Conservation (phyloP, 208 protist species). For the Wallacemonas collosoma region DNA sequence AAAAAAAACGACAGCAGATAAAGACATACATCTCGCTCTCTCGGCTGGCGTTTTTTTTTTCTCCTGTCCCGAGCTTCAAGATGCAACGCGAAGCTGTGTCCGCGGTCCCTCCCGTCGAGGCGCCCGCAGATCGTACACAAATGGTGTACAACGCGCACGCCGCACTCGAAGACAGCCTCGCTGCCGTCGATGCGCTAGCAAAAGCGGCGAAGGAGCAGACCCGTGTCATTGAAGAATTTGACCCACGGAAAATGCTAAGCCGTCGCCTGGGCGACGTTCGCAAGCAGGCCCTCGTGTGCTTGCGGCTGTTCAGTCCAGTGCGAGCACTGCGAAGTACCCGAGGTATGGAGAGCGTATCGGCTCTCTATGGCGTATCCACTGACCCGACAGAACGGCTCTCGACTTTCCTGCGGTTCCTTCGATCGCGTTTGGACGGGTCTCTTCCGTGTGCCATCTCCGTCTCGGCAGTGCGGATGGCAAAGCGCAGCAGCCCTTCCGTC, state of each 20-base stretch:
- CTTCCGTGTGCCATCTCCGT: slow-evolving; percentile 38
- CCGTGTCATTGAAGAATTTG: slow-evolving; percentile 30
- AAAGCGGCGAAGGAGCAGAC: slow-evolving; percentile 15
- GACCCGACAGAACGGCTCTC: slow-evolving; percentile 33
- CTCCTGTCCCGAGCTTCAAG: not conserved
- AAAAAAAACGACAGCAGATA: not conserved
- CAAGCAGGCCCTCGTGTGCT: slow-evolving; percentile 38
- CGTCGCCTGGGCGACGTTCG: slow-evolving; percentile 25
- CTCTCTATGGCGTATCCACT: slow-evolving; percentile 47
- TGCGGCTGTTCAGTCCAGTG: slow-evolving; percentile 64
- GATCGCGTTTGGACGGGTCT: slow-evolving; percentile 26
- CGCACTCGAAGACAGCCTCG: slow-evolving; percentile 17
- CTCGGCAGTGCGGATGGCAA: slow-evolving; percentile 30
- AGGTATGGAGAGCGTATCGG: slow-evolving; percentile 44
- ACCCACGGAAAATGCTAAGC: slow-evolving; percentile 43
- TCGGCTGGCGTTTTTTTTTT: slow-evolving; percentile 3
- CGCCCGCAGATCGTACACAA: slow-evolving; percentile 1
- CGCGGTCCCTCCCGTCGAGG: not conserved
- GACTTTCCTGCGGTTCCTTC: slow-evolving; percentile 37
- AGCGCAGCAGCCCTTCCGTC: slow-evolving; percentile 21
- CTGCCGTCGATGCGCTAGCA: slow-evolving; percentile 4
- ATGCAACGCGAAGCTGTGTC: slow-evolving; percentile 7
- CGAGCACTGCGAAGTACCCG: slow-evolving; percentile 32
- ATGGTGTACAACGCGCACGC: slow-evolving; percentile 14
- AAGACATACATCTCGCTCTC: too few species aligned